Base-by-base conservation (phyloP, 2,329 filamentous ascomycete genomes). In the Claviceps citrina region DNA sequence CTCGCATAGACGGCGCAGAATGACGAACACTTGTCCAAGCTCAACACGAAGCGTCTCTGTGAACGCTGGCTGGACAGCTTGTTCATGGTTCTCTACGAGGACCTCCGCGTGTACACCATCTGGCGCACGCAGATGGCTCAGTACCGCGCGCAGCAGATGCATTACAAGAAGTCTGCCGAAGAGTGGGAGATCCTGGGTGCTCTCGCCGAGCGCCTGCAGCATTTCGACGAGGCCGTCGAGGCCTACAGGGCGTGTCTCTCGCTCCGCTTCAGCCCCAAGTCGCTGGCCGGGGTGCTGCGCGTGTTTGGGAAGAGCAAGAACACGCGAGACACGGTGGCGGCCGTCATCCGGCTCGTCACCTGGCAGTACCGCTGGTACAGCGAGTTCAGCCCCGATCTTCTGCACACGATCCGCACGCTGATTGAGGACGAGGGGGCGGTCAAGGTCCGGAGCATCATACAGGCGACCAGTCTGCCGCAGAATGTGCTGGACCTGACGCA, bases 321-420 rank as follows among this genome's bases (percentile, higher is more conserved):
- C 60, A 86, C 84, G 3, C 70, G 85, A 45, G 82, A 86, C 44
- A 84, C 80, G 42, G 72, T 96, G 6, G 81, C 78, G 22, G 79
- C 84, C n/a, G 69, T 95, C 43, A 95, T 98, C 48, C 71, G 86
- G 39, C 67, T 98, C 31, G 84, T 96, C 26, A 91, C 89, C 10
- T 98, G 91, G 91, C 91, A 98, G 64, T 98, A 95, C 63, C 73
- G 91, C 50, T 98, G 91, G 91, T 98, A 98, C 65, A 95, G 87
- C 42, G 91, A 98, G 73, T 98, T 98, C 64, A 95, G 87, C 15
- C 91, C 91, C 1, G 79, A 87, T 47, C 71, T 98, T 32, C 73
- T 98, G 40, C 84, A 79, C 60, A 81, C 84, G 3, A 84, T 96
- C 53, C 80, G 91, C 46, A 86, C 84, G 49, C 68, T 98, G 49